These are phyloP conservation scores for Suillus bovinus DNA, from an alignment of 768 basidiomycete species.

Conservation along the genomic window DNA sequence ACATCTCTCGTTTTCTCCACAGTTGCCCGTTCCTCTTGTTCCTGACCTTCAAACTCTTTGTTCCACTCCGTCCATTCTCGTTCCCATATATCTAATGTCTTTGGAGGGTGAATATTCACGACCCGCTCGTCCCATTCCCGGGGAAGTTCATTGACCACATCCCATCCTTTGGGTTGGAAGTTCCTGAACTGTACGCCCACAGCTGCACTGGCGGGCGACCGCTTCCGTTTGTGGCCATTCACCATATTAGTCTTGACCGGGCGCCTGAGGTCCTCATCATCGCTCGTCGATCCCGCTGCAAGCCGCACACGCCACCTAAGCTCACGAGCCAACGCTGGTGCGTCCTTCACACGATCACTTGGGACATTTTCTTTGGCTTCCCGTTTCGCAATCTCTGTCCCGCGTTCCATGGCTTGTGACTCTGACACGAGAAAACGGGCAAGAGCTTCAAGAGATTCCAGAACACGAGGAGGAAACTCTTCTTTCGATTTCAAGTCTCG, in stretches of 20 bases:
- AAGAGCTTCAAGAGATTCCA: constrained; percentile 69
- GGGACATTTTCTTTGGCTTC: constrained; percentile 84
- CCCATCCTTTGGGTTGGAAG: constrained; percentile 72
- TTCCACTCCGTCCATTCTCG: constrained; percentile 44
- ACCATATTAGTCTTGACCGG: constrained; percentile 26
- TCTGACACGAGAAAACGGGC: constrained; percentile 82
- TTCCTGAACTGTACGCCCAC: constrained; percentile 50
- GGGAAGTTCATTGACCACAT: constrained; percentile 44
- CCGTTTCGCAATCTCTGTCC: constrained; percentile 68
- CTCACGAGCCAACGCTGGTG: constrained; percentile 78
- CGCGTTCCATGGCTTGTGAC: constrained; percentile 67
- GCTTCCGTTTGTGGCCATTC: constrained; percentile 40
- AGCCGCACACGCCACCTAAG: constrained; percentile 79
- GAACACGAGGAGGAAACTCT: constrained; percentile 56
- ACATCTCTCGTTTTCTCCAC: constrained; percentile 48
- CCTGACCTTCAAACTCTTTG: constrained; percentile 27
- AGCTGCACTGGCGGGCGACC: constrained; percentile 27
- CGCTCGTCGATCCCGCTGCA: constrained; percentile 61
- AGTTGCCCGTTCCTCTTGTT: constrained; percentile 35
- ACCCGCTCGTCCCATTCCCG: constrained; percentile 41
- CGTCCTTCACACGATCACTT: constrained; percentile 77
- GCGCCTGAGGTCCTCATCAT: constrained; percentile 54
- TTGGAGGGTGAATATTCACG: constrained; percentile 41
- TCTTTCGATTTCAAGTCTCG: constrained; percentile 65
- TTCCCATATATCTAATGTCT: constrained; percentile 43